Conservation (phyloP, 371 early-diverging fungal genomes). For the Mortierella sp. region DNA sequence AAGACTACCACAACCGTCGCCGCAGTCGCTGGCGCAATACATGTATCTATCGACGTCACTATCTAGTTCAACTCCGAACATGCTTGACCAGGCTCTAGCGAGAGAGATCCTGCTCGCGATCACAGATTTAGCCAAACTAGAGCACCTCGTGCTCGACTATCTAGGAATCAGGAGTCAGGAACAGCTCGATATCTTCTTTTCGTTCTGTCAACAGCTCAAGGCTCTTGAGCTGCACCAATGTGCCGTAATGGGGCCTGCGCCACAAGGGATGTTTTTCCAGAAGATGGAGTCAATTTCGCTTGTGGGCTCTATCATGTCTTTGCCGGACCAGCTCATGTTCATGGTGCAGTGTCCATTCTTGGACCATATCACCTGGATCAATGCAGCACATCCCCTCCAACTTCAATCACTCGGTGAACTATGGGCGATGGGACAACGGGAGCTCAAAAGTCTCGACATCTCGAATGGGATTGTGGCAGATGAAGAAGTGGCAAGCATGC, state of each 20-base stretch:
- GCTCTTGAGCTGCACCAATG: constrained; percentile 32
- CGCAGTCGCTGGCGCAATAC: neutral
- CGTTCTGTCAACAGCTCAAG: constrained; percentile 19
- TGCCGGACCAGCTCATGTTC: constrained; percentile 13
- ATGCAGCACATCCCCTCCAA: neutral
- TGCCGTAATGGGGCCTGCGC: constrained; percentile 8
- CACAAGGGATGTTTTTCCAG: constrained; percentile 2
- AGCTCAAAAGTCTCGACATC: constrained; percentile 21
- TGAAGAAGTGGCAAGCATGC: neutral
- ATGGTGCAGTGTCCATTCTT: constrained; percentile 13
- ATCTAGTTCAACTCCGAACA: neutral
- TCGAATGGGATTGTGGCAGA: constrained; percentile 5
- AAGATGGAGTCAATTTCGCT: constrained; percentile 14
- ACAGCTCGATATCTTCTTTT: constrained; percentile 13
- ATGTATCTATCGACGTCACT: neutral
- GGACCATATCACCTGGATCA: constrained; percentile 30
- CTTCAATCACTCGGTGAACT: neutral
- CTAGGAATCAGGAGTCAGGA: constrained; percentile 7
- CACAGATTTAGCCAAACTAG: constrained; percentile 9
- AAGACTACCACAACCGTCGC: neutral
- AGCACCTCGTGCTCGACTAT: constrained; percentile 28
- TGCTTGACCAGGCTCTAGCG: neutral
- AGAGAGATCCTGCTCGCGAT: constrained; percentile 18
- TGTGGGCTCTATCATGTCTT: constrained; percentile 11
- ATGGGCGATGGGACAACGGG: neutral